Conservation (phyloP, 2,329 filamentous ascomycete genomes). For the Fusarium tupiense region DNA sequence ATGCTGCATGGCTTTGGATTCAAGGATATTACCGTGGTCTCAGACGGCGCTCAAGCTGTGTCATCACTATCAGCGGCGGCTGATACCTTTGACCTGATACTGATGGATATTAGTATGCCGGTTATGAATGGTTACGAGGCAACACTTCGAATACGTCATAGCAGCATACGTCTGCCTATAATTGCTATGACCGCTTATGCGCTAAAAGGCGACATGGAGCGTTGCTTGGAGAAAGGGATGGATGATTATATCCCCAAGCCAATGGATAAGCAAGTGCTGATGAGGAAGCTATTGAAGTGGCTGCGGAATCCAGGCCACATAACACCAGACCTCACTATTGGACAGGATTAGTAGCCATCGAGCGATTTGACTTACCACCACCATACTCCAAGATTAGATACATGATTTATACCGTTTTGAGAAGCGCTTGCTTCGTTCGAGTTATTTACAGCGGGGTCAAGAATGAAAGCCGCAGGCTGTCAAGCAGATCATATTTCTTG, state of each 20-base stretch:
- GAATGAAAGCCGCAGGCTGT: accelerated
- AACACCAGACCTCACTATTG: too few species aligned
- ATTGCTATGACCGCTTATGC: constrained; percentile 12
- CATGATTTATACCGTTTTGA: accelerated
- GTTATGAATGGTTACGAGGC: constrained; percentile 7
- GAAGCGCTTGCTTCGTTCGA: neutral
- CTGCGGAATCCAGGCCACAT: neutral
- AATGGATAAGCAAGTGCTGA: neutral
- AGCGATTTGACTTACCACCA: too few species aligned
- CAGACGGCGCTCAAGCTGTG: neutral
- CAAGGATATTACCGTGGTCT: neutral
- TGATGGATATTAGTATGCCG: constrained; percentile 12
- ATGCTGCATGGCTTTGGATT: constrained; percentile 10
- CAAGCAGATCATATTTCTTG: too few species aligned
- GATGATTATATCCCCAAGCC: constrained; percentile 6
- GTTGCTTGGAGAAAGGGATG: constrained; percentile 4
- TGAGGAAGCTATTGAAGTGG: constrained; percentile 3
- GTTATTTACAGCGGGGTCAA: accelerated
- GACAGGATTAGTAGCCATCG: accelerated
- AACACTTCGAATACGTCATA: neutral
- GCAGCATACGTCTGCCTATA: neutral
- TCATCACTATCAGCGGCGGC: neutral
- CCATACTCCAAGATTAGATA: neutral
- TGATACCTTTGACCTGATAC: neutral
- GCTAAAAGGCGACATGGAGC: constrained; percentile 1